Evolutionary conservation across 192 early-diverging fungal species (phyloP), one percentile per base, ranked within the genome.

Genomic region (Backusella australiensis): DNA sequence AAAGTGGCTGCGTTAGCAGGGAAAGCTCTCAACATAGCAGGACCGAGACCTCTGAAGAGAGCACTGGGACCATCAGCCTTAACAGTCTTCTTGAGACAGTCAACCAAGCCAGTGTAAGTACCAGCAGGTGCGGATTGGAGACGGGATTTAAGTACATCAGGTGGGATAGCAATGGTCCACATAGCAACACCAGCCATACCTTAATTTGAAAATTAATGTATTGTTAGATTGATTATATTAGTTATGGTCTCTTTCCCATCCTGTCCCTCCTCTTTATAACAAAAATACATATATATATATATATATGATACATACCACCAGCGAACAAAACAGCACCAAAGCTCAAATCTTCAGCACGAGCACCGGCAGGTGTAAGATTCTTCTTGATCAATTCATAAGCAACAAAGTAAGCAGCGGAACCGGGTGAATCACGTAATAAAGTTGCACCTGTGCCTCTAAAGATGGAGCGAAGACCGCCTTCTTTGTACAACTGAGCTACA

Each of bases 181-280:
- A 96, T 99, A 76, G 95, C 94, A 80, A 99, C 95, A 84, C 96
- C 96, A 74, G 98, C 96, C 87, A 97, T 94, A 81, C 90, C 90
- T 91, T 52, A 63, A 63, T 56, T 23, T 63, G 9, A 29, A 4
- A 29, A 63, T 39, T 63, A 12, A 63, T 63, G 12, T 23, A n/a
- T 29, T 63, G n/a, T 63, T 63, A 29, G 56, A 63, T 63, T 63
- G 56, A 14, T 29, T 26, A 21, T 6, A 63, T 23, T 29, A 29
- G 56, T 29, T 63, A 63, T 11, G 21, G n/a, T 11, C 56, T 63
- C 7, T 63, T 26, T 12, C 3, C 56, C 12, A 14, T 46, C 3
- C 42, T 26, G 17, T 32, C 49, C 29, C 41, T 69, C 38, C 52
- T 56, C 21, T 34, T 67, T 32, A 32, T 32, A 32, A 3, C 32